phyloP scores from a whole-genome alignment of 495 filamentous ascomycete species.

The Penicillium pulvis region DNA sequence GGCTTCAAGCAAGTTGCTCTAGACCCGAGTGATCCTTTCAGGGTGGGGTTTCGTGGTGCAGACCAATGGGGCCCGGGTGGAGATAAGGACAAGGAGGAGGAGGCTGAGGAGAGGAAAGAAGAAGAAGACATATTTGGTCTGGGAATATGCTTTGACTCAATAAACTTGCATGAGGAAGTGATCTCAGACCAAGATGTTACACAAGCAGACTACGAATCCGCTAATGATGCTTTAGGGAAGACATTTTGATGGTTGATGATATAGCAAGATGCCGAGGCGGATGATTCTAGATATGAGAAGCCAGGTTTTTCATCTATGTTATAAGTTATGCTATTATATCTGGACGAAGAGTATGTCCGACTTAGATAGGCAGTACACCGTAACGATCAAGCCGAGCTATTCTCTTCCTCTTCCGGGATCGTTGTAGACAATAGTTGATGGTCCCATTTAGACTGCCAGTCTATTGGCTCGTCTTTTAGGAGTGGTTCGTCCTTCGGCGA shows the following conservation, averaged over 20 bases:
- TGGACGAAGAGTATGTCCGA: neutral
- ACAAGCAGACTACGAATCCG: neutral
- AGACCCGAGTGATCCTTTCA: slow-evolving; percentile 10
- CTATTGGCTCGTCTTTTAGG: slow-evolving; percentile 27
- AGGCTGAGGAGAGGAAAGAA: neutral
- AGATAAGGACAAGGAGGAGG: neutral
- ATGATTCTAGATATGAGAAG: too few species aligned
- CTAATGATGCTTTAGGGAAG: neutral
- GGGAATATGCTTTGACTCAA: neutral
- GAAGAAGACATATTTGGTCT: neutral
- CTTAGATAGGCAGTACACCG: neutral
- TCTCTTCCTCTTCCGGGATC: slow-evolving; percentile 68
- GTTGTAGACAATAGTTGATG: slow-evolving; percentile 53
- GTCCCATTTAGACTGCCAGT: slow-evolving; percentile 38
- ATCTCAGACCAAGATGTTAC: neutral
- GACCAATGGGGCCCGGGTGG: slow-evolving; percentile 7
- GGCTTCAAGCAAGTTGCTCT: slow-evolving; percentile 10
- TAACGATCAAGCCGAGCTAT: slow-evolving; percentile 13
- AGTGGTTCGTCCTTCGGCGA: slow-evolving; percentile 12
- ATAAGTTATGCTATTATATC: neutral
- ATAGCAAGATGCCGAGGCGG: too few species aligned
- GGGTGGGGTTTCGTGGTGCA: slow-evolving; percentile 7
- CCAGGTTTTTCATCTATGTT: too few species aligned
- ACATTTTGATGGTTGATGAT: neutral
- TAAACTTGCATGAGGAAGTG: neutral